Conservation (phyloP, 2,329 filamentous ascomycete species). For the Harringtonia aguacate region DNA sequence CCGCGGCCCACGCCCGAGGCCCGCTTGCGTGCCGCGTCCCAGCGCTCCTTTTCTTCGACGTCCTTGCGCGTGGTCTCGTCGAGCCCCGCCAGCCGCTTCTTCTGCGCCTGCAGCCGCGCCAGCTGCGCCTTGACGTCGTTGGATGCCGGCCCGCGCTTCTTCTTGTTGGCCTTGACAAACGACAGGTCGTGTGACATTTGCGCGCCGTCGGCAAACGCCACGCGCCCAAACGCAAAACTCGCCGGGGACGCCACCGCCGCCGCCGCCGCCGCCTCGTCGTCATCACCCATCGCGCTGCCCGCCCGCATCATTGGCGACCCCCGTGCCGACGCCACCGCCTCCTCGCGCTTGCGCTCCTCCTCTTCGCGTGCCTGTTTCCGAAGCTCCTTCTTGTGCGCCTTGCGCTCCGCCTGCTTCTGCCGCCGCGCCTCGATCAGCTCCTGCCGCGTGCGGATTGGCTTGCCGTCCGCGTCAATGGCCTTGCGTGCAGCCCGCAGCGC, state of each 20-base stretch:
- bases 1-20: conserved; percentile 64
- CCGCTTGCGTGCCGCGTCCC: conserved; percentile 82
- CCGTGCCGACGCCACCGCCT: conserved; percentile 47
- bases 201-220: conserved; percentile 83
- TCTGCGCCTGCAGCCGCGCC: conserved; percentile 76
- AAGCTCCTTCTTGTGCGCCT: conserved; percentile 80
- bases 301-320: conserved; percentile 36
- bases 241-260: conserved; percentile 47
- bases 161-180: conserved; percentile 32
- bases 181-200: conserved; percentile 65
- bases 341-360: conserved; percentile 57
- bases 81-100: conserved; percentile 64
- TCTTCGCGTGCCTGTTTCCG: conserved; percentile 68
- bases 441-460: conserved; percentile 74
- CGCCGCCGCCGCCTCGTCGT: conserved; percentile 34
- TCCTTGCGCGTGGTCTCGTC: conserved; percentile 74
- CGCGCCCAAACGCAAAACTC: conserved; percentile 80
- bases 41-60: conserved; percentile 86
- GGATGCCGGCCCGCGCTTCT: conserved; percentile 55
- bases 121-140: conserved; percentile 79
- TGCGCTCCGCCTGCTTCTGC: conserved; percentile 76
- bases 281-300: conserved; percentile 41
- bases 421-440: conserved; percentile 86
- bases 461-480: conserved; percentile 55
- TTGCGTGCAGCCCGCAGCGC: conserved; percentile 77